Percentiles rank a stretch among this genome's conserved stretches.
Conservation (phyloP, 495 filamentous ascomycete species). For the Lineolata rhizophorae region DNA sequence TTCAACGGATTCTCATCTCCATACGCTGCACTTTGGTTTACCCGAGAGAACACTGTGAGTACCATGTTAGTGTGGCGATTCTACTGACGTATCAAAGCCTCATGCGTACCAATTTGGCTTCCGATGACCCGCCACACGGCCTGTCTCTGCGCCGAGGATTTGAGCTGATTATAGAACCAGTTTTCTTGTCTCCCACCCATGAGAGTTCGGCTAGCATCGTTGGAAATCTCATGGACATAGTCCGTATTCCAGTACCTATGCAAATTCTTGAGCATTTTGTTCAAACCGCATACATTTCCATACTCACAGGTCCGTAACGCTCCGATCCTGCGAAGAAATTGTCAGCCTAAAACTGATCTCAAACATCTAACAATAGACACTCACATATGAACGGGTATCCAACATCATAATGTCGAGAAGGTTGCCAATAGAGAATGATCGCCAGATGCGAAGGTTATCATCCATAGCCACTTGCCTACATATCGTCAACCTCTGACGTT, state of each 20-base stretch:
- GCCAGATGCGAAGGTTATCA: conserved; percentile 48
- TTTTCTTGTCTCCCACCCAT: conserved; percentile 45
- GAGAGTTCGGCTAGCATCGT: conserved; percentile 33
- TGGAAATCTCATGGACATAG: conserved; percentile 30
- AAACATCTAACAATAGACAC: no score
- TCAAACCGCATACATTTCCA: no score
- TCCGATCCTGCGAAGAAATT: no score
- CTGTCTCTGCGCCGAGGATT: conserved; percentile 26
- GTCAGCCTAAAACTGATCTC: no score
- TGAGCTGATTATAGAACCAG: conserved; percentile 43
- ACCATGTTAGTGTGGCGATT: no score
- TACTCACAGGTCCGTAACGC: no score
- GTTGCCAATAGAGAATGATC: conserved; percentile 38
- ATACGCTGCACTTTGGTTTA: conserved; percentile 24
- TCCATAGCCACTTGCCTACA: conserved; percentile 41
- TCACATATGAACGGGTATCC: conserved; percentile 45
- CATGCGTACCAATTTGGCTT: conserved; percentile 40
- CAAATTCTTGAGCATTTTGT: no score
- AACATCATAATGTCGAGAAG: conserved; percentile 46
- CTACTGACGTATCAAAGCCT: no score
- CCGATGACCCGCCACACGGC: conserved; percentile 44
- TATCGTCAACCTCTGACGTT: no score
- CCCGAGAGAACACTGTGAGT: conserved; percentile 37
- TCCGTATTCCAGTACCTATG: conserved; percentile 33
- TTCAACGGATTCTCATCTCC: conserved; percentile 28